Base-by-base conservation (phyloP, 1,139 yeast genomes). In the Geotrichum bryndzae region DNA sequence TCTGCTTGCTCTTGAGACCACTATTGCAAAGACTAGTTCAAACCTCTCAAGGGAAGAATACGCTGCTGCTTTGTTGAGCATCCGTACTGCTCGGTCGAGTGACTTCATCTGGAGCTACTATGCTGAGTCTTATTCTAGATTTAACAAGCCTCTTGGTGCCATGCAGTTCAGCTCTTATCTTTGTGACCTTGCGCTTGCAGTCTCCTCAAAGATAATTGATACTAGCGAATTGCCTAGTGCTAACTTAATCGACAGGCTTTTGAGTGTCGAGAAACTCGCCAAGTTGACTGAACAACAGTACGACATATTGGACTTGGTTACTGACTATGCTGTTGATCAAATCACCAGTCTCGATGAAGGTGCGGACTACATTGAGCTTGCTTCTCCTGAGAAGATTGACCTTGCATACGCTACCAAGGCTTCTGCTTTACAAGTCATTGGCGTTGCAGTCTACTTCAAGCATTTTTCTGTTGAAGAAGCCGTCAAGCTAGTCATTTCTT, bases 401-500 rank as follows among this genome's bases (percentile, higher is more conserved):
- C 69, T 79, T 22, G 81, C 82, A 0, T 75, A 79, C 59, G 67
- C 72, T 10, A 74, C 80, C 51, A 79, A 80, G 67, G 74, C 82
- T 1, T 67, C 71, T 22, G 78, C 80, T 1, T 70, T 82, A 31
- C 80, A 82, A 63, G 72, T 80, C 18, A 69, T 81, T 6, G 74
- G 80, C 1, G 74, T 78, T 10, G 79, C 82, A 5, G 71, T 73
- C 23, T 68, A 73, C 53, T 66, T 70, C 55, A 70, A 69, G 27
- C 61, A 70, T 33, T 69, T 73, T 57, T 66, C 71, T 48, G 65
- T 73, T 57, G 68, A 72, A 15, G 72, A 74, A 11, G 76, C 77
- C 10, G 70, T 74, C 15, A 69, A 68, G 1, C 68, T 76, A 56
- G 68, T 80, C 11, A 74, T 75, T 51, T 65, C 75, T 1, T 70